A percentile compares a stretch with the other conserved stretches of the same genome.
phyloP scores from a whole-genome alignment of 2,329 filamentous ascomycete species.

The Penicillium sp. region DNA sequence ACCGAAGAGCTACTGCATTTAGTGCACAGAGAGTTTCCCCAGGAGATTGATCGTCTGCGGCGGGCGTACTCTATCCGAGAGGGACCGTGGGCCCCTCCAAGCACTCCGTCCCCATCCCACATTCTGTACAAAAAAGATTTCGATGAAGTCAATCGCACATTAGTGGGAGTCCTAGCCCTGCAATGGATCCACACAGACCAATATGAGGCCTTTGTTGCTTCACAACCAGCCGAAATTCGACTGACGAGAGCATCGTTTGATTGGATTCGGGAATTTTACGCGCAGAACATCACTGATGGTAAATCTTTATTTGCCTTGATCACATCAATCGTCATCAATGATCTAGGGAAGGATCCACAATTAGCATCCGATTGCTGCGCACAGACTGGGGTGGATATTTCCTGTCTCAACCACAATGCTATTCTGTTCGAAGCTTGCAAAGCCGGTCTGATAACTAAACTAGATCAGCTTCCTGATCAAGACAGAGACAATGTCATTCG shows the following conservation, averaged over 20 bases:
- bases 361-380: conserved; percentile 12
- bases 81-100: not conserved
- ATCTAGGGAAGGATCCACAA: conserved; percentile 18
- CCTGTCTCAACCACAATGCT: conserved; percentile 14
- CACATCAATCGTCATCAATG: conserved; percentile 16
- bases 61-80: conserved; percentile 20
- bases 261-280: conserved; percentile 15
- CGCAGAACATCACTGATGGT: not conserved
- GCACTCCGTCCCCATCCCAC: conserved; percentile 11
- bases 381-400: conserved; percentile 12
- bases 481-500: conserved; percentile 8
- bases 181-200: conserved; percentile 17
- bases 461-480: conserved; percentile 1
- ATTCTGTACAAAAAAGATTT: conserved; percentile 16
- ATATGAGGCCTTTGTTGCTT: conserved; percentile 15
- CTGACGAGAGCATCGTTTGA: conserved; percentile 14
- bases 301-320: conserved; percentile 14
- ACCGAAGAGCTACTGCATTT: conserved; percentile 7
- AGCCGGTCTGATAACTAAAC: conserved; percentile 7
- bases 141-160: conserved; percentile 18
- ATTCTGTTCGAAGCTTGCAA: conserved; percentile 15
- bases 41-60: conserved; percentile 17
- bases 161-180: conserved; percentile 15
- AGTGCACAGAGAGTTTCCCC: conserved; percentile 12
- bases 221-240: conserved; percentile 6